Base-by-base conservation (phyloP, 2,329 filamentous ascomycete genomes). In the Phyllosticta citribraziliensis region DNA sequence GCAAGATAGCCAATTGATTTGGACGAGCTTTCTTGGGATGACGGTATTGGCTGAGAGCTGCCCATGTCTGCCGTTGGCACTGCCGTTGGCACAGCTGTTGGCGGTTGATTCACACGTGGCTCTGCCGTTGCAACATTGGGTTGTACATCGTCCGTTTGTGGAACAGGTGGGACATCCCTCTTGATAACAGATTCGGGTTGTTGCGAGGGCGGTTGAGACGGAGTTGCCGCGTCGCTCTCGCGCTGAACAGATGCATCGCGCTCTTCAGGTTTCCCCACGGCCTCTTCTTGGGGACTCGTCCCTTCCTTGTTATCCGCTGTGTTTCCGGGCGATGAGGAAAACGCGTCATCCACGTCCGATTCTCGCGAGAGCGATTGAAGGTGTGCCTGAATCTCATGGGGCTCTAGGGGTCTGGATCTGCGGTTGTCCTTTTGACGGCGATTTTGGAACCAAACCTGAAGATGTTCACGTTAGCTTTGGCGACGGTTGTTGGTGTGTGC, bases 381-480 rank as follows among this genome's bases (percentile, higher is more conserved):
- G 20, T 57, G 59, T 17, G 71, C 72, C 24, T 72, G 69, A 22
- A 66, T 64, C 58, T 58, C 62, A 53, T 65, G 56, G 20, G 61
- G 56, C 22, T 73, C 70, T 47, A 96, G 81, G 55, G 92, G 91
- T 67, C 89, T 88, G 60, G 90, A 91, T 78, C 93, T 95, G 66
- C 93, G 85, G 68, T 93, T 84, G 73, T 95, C 90, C 74, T 95
- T 96, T 74, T 97, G 93, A 66, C 93, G 84, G 70, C 91, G 85
- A 70, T 97, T 97, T 71, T 97, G 93, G 76, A 97, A 97, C 93
- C 93, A 97, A 68, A 97, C 96, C 93, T 97, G 67, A 52, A 52
- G 20, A 47, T 56, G 24, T 56, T 11, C 59, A 65, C 52, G 67
- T 65, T 57, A 63, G 62, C 70, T 65, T 65, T 56, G 63, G 63